Evolutionary conservation across 1,139 yeast genomes (phyloP).

Genomic region (Zygosaccharomyces pseudobailii): DNA sequence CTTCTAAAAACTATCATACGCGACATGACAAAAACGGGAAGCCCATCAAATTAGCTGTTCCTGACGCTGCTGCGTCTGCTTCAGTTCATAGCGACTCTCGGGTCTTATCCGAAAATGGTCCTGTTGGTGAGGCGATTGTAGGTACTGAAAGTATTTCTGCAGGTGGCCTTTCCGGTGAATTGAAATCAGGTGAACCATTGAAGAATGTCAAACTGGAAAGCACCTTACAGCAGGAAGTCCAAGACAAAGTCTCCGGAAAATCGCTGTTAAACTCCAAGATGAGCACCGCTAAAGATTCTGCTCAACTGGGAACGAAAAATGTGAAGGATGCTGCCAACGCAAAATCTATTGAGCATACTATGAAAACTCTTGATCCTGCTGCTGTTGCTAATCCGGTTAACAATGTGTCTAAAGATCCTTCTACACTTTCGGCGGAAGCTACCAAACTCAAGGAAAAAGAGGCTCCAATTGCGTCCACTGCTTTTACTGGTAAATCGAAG

Average conservation of each 20-base stretch:
- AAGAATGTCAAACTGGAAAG: not conserved
- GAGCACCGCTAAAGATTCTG: not conserved
- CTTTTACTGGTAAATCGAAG: slow-evolving; percentile 1
- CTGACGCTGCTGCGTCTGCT: slow-evolving; percentile 3
- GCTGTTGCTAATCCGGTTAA: not conserved
- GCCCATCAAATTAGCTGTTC: slow-evolving; percentile 6
- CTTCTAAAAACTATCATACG: slow-evolving; percentile 31
- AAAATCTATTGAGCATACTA: not conserved
- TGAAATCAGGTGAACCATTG: not conserved
- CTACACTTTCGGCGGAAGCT: not conserved
- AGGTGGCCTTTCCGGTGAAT: not conserved
- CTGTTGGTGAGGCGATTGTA: not conserved
- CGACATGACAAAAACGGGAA: slow-evolving; percentile 22
- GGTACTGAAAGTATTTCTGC: not conserved
- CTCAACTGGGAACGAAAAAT: not conserved
- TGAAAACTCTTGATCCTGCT: slow-evolving; percentile 2
- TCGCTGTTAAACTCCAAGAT: not conserved
- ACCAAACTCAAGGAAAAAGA: not conserved
- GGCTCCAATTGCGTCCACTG: slow-evolving; percentile 7
- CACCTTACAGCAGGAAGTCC: not conserved
- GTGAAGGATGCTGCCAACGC: not conserved
- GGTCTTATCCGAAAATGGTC: not conserved
- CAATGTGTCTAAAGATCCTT: not conserved
- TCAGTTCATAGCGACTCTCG: not conserved
- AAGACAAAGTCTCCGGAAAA: not conserved